These are phyloP conservation scores for Ascosphaera pollenicola DNA, from an alignment of 2,329 filamentous ascomycete genomes.

Conservation along the genomic window DNA sequence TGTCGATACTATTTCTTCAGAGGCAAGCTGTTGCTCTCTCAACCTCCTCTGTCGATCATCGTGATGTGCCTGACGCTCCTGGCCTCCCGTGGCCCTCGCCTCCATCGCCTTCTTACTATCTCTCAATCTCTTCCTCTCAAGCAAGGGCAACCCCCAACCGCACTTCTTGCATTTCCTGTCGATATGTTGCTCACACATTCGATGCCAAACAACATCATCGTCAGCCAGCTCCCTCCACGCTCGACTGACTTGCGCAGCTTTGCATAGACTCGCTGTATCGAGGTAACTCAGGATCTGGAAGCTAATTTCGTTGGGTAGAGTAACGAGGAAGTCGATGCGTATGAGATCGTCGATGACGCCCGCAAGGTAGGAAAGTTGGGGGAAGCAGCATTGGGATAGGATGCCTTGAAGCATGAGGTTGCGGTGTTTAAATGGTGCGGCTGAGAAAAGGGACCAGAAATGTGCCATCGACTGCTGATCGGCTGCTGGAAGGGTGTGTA, in stretches of 20 bases:
- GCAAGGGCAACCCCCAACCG: constrained; percentile 75
- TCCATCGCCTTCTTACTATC: constrained; percentile 75
- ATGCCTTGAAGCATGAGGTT: constrained; percentile 95
- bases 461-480: constrained; percentile 94
- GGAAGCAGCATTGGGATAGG: constrained; percentile 91
- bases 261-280: constrained; percentile 85
- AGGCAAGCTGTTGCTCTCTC: constrained; percentile 13
- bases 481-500: constrained; percentile 56
- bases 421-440: constrained; percentile 77
- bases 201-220: constrained; percentile 93
- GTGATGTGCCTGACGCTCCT: constrained; percentile 17
- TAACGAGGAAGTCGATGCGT: constrained; percentile 87
- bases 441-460: constrained; percentile 95
- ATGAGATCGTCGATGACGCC: constrained; percentile 82
- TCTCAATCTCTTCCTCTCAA: constrained; percentile 71
- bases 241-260: constrained; percentile 80
- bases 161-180: constrained; percentile 87
- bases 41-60: constrained; percentile 31
- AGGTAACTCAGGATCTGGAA: constrained; percentile 87
- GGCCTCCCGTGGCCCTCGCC: constrained; percentile 35
- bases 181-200: constrained; percentile 95
- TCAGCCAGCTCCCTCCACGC: constrained; percentile 81
- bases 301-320: constrained; percentile 70
- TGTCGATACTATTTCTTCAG: constrained; percentile 10
- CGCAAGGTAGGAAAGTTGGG: constrained; percentile 82